Evolutionary conservation across 805 yeast species (phyloP).

Genomic region (Candida maris): DNA sequence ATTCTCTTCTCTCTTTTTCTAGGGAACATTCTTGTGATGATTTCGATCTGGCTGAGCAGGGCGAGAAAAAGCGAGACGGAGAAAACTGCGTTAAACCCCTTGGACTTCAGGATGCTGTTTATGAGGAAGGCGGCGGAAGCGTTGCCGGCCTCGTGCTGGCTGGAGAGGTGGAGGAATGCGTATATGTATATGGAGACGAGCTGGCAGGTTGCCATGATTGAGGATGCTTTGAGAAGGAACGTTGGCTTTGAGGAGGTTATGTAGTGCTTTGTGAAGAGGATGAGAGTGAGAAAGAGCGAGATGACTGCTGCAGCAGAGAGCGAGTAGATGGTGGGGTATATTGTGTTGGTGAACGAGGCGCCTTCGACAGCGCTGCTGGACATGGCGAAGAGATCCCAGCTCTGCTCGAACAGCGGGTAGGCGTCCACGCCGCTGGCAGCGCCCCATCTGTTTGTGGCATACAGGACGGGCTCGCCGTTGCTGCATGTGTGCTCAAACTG

Average conservation of each 20-base stretch:
- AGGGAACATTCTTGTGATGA: conserved; percentile 62
- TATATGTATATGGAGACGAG: conserved; percentile 47
- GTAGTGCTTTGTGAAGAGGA: conserved; percentile 58
- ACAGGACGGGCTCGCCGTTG: conserved; percentile 18
- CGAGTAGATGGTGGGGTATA: conserved; percentile 60
- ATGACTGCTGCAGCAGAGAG: conserved; percentile 63
- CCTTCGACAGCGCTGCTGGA: conserved; percentile 34
- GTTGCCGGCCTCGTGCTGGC: conserved; percentile 44
- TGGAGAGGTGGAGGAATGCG: conserved; percentile 42
- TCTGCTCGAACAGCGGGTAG: conserved; percentile 41
- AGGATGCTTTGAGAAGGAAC: conserved; percentile 44
- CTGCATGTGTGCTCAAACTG: conserved; percentile 17
- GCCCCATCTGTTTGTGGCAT: conserved; percentile 16
- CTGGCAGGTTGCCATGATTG: conserved; percentile 52
- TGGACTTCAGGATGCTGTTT: conserved; percentile 39
- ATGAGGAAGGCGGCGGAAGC: conserved; percentile 43
- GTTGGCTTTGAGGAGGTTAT: conserved; percentile 54
- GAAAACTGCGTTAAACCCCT: conserved; percentile 52
- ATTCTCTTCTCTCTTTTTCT: conserved; percentile 66
- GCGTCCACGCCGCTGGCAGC: conserved; percentile 20
- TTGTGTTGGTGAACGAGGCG: conserved; percentile 44
- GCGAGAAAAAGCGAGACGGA: conserved; percentile 54
- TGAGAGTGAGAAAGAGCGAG: conserved; percentile 57
- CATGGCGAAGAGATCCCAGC: conserved; percentile 47
- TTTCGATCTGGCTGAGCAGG: conserved; percentile 68